phyloP scores from a whole-genome alignment of 2,329 filamentous ascomycete species.

The Corynespora cassiicola region DNA sequence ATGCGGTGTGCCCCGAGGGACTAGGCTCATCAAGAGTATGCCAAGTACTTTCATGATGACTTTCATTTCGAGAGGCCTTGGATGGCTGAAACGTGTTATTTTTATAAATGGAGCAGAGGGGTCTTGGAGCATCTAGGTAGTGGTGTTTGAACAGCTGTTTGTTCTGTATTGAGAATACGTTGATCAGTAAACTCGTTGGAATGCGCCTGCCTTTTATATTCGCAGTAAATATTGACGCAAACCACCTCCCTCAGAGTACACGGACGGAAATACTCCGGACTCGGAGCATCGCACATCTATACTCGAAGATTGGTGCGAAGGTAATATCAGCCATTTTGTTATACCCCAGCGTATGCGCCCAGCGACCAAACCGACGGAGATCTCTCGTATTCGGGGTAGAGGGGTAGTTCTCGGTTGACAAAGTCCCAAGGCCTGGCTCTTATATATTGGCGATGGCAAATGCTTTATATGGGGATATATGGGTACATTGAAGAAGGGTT shows the following conservation, averaged over 20 bases:
- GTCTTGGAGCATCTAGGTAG: background rate
- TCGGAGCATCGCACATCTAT: constrained; percentile 6
- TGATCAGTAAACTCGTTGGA: constrained; percentile 1
- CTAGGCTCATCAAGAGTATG: no score
- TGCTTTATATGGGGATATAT: constrained; percentile 14
- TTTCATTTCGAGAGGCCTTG: constrained; percentile 9
- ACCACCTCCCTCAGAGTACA: constrained; percentile 7
- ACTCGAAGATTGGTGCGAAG: constrained; percentile 3
- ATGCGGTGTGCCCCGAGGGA: no score
- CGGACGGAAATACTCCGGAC: constrained; percentile 9
- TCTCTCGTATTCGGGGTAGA: constrained; percentile 20
- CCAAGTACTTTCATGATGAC: background rate
- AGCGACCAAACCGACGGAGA: constrained; percentile 6
- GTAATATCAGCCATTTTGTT: constrained; percentile 11
- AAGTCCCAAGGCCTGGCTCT: constrained; percentile 4
- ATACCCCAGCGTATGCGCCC: constrained; percentile 6
- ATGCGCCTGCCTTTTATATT: constrained; percentile 1
- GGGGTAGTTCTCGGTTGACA: constrained; percentile 1
- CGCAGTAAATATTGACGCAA: constrained; percentile 1
- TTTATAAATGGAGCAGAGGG: constrained; percentile 4
- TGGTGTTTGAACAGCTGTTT: constrained; percentile 2
- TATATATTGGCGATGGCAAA: constrained; percentile 10
- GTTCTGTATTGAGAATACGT: constrained; percentile 4
- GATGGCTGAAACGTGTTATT: constrained; percentile 17
- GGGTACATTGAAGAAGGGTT: constrained; percentile 12